Evolutionary conservation across 164 flowering plant genomes (phyloP).

Genomic region (Akebia trifoliata): DNA sequence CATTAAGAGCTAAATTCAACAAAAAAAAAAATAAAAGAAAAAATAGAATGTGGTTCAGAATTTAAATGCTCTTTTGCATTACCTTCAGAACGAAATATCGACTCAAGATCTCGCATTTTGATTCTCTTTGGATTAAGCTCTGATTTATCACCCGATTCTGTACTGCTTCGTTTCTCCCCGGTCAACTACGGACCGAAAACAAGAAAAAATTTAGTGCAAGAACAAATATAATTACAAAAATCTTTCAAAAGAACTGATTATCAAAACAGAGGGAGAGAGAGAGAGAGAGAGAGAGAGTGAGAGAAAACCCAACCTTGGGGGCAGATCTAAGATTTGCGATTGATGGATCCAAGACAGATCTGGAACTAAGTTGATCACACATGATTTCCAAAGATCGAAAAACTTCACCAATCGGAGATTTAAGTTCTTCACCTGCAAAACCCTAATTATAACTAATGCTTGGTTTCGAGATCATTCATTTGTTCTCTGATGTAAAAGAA

Average conservation of each 20-base stretch:
- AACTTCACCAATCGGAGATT: no score
- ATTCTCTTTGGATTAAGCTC: constrained; percentile 33
- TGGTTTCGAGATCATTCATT: no score
- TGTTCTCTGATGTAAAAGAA: no score
- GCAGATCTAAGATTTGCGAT: constrained; percentile 15
- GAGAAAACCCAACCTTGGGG: constrained; percentile 16
- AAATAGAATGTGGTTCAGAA: neutral
- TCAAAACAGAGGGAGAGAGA: neutral
- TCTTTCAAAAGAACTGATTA: neutral
- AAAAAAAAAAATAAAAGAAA: neutral
- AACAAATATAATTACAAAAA: neutral
- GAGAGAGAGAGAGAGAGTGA: neutral
- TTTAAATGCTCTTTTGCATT: neutral
- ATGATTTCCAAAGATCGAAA: no score
- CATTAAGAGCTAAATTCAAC: neutral
- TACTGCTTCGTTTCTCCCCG: constrained; percentile 30
- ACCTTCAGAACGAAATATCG: constrained; percentile 37
- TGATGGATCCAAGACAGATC: constrained; percentile 2
- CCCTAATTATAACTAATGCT: no score
- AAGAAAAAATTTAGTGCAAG: constrained; percentile 1
- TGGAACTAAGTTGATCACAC: constrained; percentile 1
- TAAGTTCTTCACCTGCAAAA: no score
- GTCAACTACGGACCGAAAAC: constrained; percentile 14
- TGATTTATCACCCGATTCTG: constrained; percentile 25
- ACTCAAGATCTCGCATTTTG: constrained; percentile 55